These are phyloP conservation scores for Rosa hybrid DNA, from an alignment of 331 rosid genomes.

Conservation along the genomic window DNA sequence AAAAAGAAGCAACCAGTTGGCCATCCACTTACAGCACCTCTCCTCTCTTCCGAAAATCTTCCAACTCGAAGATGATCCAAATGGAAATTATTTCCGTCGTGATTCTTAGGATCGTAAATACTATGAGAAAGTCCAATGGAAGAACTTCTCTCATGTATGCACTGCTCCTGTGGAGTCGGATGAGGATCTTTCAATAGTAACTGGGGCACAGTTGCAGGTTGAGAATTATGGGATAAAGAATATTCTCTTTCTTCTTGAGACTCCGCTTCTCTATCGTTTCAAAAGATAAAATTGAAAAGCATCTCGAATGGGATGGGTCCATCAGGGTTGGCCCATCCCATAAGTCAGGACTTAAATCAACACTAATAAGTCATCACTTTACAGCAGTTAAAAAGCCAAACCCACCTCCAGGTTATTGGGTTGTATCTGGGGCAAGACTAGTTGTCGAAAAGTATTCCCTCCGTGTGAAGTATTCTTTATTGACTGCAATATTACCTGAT, in stretches of 20 bases:
- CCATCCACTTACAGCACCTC: constrained; percentile 94
- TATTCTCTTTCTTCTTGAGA: constrained; percentile 75
- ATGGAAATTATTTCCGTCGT: constrained; percentile 51
- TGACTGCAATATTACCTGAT: constrained; percentile 68
- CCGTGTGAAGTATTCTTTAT: constrained; percentile 77
- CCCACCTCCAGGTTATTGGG: constrained; percentile 98
- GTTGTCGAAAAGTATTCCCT: constrained; percentile 89
- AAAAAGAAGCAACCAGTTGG: constrained; percentile 82
- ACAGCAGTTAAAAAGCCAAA: constrained; percentile 77
- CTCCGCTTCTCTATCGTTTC: constrained; percentile 69
- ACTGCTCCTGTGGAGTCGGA: constrained; percentile 91
- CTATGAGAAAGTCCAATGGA: constrained; percentile 94
- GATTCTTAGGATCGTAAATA: constrained; percentile 64
- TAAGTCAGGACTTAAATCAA: constrained; percentile 92
- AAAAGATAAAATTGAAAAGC: constrained; percentile 64
- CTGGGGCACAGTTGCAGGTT: constrained; percentile 91
- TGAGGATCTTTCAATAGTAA: constrained; percentile 79
- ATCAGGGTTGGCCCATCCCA: constrained; percentile 70
- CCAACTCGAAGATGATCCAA: constrained; percentile 82
- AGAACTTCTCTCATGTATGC: constrained; percentile 96
- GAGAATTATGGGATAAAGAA: constrained; percentile 84
- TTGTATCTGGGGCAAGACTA: constrained; percentile 93
- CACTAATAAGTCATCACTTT: constrained; percentile 93
- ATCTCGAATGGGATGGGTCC: constrained; percentile 97
- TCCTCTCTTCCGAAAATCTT: constrained; percentile 85